phyloP scores from a whole-genome alignment of 2,329 filamentous ascomycete species.

The Pyrenophora teres region DNA sequence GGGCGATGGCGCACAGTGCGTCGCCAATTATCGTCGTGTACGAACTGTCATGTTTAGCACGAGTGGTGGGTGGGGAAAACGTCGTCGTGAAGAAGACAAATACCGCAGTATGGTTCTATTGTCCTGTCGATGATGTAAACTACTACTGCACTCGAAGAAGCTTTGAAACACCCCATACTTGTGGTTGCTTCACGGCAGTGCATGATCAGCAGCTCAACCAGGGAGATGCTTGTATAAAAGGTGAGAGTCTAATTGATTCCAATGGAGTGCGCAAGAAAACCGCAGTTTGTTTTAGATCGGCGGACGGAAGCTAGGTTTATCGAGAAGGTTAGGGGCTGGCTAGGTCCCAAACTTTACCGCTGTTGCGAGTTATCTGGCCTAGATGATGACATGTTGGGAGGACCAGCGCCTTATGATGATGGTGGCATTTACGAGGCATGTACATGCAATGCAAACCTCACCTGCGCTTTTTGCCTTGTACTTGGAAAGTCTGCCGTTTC shows the following conservation, averaged over 20 bases:
- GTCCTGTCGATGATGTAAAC: background rate
- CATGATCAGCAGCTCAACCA: background rate
- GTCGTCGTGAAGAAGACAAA: background rate
- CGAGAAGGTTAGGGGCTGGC: background rate
- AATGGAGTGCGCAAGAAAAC: background rate
- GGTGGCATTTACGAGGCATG: background rate
- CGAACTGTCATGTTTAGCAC: background rate
- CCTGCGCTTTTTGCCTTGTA: constrained; percentile 34
- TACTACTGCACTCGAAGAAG: background rate
- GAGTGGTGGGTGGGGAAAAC: background rate
- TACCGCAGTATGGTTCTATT: background rate
- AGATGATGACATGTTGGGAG: background rate
- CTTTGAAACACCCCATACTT: background rate
- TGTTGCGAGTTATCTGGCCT: background rate
- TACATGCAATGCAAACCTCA: constrained; percentile 10
- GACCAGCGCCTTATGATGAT: background rate
- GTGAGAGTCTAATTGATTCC: background rate
- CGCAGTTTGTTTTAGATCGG: background rate
- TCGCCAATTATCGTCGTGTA: too few relatives aligned
- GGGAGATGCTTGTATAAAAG: background rate
- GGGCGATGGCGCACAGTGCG: background rate
- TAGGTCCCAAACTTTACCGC: background rate
- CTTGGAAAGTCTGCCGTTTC: constrained; percentile 26
- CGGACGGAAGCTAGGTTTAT: constrained; percentile 1
- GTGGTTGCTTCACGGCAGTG: constrained; percentile 4